phyloP scores from a whole-genome alignment of 2,329 filamentous ascomycete species.

The Diaporthe aspalathi region DNA sequence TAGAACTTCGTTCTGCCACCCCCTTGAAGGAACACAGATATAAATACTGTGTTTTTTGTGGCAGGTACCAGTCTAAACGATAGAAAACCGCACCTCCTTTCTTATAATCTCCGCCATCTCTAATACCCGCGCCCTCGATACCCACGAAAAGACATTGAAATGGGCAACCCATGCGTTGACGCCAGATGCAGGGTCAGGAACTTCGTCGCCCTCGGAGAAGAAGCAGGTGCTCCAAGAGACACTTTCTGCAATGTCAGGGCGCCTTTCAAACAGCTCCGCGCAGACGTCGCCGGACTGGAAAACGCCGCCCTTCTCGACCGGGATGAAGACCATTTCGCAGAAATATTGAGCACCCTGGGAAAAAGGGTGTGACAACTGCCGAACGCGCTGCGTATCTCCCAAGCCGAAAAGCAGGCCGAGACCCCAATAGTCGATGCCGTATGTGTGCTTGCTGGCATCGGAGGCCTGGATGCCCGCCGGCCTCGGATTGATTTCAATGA shows the following conservation, averaged over 20 bases:
- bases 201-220: slow-evolving; percentile 18
- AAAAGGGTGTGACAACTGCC: not conserved
- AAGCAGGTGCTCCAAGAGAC: slow-evolving; percentile 4
- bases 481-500: slow-evolving; percentile 29
- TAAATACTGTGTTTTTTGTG: too few species aligned
- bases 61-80: too few species aligned
- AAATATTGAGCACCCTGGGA: not conserved
- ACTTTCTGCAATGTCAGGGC: slow-evolving; percentile 5
- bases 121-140: not conserved
- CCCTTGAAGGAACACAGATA: too few species aligned
- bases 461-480: not conserved
- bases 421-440: slow-evolving; percentile 9
- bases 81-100: too few species aligned
- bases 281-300: slow-evolving; percentile 21
- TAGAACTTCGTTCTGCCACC: too few species aligned
- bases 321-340: slow-evolving; percentile 2
- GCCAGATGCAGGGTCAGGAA: slow-evolving; percentile 12
- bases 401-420: not conserved
- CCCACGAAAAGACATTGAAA: not conserved
- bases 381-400: not conserved
- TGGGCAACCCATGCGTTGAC: not conserved
- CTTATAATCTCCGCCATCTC: not conserved
- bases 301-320: not conserved
- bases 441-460: not conserved
- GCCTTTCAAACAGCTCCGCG: slow-evolving; percentile 3